A percentile compares a stretch with the other conserved stretches of the same genome.
Conservation (phyloP, 805 yeast genomes). For the Debaryomyces prosopidis region DNA sequence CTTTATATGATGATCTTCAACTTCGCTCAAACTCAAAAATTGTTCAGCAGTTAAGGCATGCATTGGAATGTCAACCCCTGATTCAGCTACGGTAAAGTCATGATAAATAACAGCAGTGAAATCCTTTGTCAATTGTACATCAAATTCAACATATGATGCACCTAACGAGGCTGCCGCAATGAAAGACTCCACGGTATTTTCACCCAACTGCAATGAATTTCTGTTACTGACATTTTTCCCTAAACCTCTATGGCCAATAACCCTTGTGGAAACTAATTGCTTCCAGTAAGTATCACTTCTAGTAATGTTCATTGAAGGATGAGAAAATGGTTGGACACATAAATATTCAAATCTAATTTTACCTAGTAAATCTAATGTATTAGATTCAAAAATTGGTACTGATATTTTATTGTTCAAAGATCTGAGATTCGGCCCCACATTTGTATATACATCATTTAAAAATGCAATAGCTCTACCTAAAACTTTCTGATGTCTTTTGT, state of each 20-base stretch:
- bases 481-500: slow-evolving; percentile 21
- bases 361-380: slow-evolving; percentile 75
- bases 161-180: slow-evolving; percentile 96
- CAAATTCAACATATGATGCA: slow-evolving; percentile 95
- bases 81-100: slow-evolving; percentile 90
- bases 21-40: slow-evolving; percentile 59
- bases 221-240: slow-evolving; percentile 79
- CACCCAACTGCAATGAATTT: slow-evolving; percentile 87
- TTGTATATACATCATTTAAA: slow-evolving; percentile 58
- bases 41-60: slow-evolving; percentile 88
- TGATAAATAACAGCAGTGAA: slow-evolving; percentile 90
- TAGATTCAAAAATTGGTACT: slow-evolving; percentile 73
- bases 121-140: slow-evolving; percentile 93
- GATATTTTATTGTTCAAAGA: slow-evolving; percentile 67
- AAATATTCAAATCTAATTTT: slow-evolving; percentile 72
- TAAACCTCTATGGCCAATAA: slow-evolving; percentile 93
- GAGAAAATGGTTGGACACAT: slow-evolving; percentile 70
- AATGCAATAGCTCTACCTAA: slow-evolving; percentile 86
- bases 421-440: slow-evolving; percentile 66
- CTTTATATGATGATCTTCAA: slow-evolving; percentile 5
- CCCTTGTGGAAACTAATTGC: slow-evolving; percentile 81
- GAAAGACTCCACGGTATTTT: slow-evolving; percentile 91
- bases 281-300: slow-evolving; percentile 88
- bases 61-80: slow-evolving; percentile 97
- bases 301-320: slow-evolving; percentile 63